Conservation (phyloP, 768 basidiomycete species). For the Rubroboletus satanas region DNA sequence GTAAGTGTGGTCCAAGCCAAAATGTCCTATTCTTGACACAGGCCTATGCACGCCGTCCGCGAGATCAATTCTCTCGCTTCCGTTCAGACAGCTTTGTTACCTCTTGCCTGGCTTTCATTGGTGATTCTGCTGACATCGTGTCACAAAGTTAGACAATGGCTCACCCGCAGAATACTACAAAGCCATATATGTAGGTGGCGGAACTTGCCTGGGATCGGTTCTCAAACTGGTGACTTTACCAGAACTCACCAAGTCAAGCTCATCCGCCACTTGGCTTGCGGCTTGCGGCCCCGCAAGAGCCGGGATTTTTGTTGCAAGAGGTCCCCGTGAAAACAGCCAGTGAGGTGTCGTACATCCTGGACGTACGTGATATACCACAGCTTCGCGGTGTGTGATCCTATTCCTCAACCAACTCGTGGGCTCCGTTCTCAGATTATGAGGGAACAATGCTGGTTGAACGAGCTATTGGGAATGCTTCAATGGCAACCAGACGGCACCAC, state of each 20-base stretch:
- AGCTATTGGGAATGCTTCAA: conserved; percentile 52
- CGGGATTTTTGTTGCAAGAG: conserved; percentile 68
- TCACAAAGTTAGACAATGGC: conserved; percentile 51
- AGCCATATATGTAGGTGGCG: conserved; percentile 55
- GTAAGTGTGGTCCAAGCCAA: conserved; percentile 17
- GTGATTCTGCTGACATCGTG: conserved; percentile 9
- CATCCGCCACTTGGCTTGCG: conserved; percentile 72
- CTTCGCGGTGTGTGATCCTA: not conserved
- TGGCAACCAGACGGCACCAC: conserved; percentile 52
- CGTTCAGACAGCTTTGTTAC: not conserved
- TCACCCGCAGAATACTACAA: conserved; percentile 62
- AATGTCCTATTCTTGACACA: not conserved
- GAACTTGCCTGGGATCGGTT: not conserved
- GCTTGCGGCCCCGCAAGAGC: conserved; percentile 65
- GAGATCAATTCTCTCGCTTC: not conserved
- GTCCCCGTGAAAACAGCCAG: conserved; percentile 69
- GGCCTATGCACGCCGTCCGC: not conserved
- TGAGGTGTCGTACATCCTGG: conserved; percentile 72
- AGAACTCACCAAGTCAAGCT: conserved; percentile 62
- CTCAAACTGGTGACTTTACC: conserved; percentile 1
- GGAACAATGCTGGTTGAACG: conserved; percentile 85
- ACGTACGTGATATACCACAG: conserved; percentile 40
- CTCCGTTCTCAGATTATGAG: conserved; percentile 43
- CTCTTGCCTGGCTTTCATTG: not conserved
- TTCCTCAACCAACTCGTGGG: not conserved